phyloP scores from a whole-genome alignment of 768 basidiomycete genomes.

The Psilocybe cubensis region DNA sequence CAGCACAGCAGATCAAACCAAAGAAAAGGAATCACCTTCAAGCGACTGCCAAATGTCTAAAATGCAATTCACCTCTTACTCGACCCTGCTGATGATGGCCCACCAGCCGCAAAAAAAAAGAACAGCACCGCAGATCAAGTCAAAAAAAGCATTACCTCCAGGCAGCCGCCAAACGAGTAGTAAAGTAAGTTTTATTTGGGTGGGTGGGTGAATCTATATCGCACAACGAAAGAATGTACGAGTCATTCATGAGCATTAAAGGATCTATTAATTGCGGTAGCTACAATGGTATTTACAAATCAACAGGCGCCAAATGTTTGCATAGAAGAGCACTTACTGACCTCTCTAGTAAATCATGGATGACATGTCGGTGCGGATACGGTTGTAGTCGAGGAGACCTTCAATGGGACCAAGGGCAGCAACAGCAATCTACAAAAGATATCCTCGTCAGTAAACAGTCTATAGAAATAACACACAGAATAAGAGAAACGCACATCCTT shows the following conservation, averaged over 20 bases:
- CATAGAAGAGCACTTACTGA: background rate
- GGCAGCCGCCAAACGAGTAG: background rate
- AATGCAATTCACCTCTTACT: too few species aligned
- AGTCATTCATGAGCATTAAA: background rate
- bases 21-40: too few species aligned
- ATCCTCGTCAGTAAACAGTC: constrained; percentile 12
- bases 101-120: too few species aligned
- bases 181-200: constrained; percentile 1
- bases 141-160: background rate
- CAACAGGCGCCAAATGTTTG: too few species aligned
- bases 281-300: too few species aligned
- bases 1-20: too few species aligned
- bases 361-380: constrained; percentile 82
- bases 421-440: constrained; percentile 64
- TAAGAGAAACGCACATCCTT: constrained; percentile 71
- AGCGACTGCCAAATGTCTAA: too few species aligned
- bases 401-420: constrained; percentile 92
- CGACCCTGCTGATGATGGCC: too few species aligned
- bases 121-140: too few species aligned
- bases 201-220: constrained; percentile 1
- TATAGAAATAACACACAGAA: constrained; percentile 1
- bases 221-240: background rate
- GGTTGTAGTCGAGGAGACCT: constrained; percentile 94
- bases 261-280: background rate
- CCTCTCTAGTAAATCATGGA: constrained; percentile 70